A percentile compares a stretch with the other conserved stretches of the same genome.
phyloP scores from a whole-genome alignment of 129 eudicot species.

The Heracleum sosnowskyi region DNA sequence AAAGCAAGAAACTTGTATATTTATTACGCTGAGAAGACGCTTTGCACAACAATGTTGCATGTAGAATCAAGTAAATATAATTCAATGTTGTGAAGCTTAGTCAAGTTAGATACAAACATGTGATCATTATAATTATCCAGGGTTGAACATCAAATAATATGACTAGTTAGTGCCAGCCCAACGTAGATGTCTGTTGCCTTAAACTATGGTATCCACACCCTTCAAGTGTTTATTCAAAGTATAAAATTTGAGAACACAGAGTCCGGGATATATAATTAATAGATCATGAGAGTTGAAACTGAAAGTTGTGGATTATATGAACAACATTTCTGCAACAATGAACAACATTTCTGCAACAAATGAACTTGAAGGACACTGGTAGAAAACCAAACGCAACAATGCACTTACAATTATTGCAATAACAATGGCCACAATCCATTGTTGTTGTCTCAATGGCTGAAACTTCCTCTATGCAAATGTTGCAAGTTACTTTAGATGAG shows the following conservation, averaged over 20 bases:
- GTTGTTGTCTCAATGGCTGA: conserved; percentile 29
- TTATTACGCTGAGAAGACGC: background rate
- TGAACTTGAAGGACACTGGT: background rate
- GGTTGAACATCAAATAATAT: conserved; percentile 1
- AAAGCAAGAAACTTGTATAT: background rate
- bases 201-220: conserved; percentile 2
- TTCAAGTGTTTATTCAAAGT: background rate
- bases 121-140: background rate
- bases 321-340: background rate
- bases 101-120: background rate
- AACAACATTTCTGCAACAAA: background rate
- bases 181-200: background rate
- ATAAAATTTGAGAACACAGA: background rate
- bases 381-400: conserved; percentile 1
- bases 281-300: background rate
- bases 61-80: background rate
- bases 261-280: background rate
- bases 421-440: conserved; percentile 85
- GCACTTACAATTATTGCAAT: conserved; percentile 65
- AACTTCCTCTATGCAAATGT: conserved; percentile 58
- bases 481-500: conserved; percentile 30
- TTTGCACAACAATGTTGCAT: background rate
- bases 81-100: background rate
- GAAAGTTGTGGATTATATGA: background rate
- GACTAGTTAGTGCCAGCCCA: background rate